Percentiles rank a stretch among this genome's conserved stretches.
These are phyloP conservation scores for Cyclotella sp. DNA, from an alignment of 108 stramenopile species.

Conservation along the genomic window DNA sequence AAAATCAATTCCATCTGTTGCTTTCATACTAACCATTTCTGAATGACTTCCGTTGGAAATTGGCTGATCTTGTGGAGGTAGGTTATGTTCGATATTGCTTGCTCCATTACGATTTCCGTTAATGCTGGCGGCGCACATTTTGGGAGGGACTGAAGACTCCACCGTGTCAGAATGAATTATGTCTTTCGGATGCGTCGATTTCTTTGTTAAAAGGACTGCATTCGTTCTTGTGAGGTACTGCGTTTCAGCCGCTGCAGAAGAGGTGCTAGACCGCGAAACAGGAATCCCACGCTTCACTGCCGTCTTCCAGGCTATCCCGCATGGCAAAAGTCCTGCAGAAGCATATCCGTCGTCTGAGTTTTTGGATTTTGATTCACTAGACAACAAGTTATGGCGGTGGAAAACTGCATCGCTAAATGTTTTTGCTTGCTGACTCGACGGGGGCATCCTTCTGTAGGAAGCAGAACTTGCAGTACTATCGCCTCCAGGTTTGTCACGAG, in stretches of 20 bases:
- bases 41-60: neutral
- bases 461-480: constrained; percentile 13
- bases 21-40: neutral
- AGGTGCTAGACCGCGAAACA: constrained; percentile 10
- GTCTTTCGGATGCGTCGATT: neutral
- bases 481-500: constrained; percentile 48
- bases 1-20: neutral
- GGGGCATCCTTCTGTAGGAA: constrained; percentile 10
- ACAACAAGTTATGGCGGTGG: constrained; percentile 24
- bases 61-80: constrained; percentile 12
- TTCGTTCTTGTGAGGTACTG: constrained; percentile 16
- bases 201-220: constrained; percentile 1
- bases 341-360: neutral
- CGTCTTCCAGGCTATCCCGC: constrained; percentile 72
- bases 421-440: constrained; percentile 47
- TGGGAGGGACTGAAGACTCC: neutral
- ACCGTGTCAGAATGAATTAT: neutral
- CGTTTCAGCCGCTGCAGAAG: constrained; percentile 8
- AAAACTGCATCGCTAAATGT: constrained; percentile 75
- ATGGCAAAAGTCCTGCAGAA: constrained; percentile 47
- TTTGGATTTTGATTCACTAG: constrained; percentile 24
- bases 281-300: constrained; percentile 60
- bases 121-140: no score
- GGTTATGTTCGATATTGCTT: neutral
- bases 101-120: neutral